Percentiles rank a stretch among this genome's conserved stretches.
These are phyloP conservation scores for Hippophae rhamnoides DNA, from an alignment of 306 rosid species.

Conservation along the genomic window DNA sequence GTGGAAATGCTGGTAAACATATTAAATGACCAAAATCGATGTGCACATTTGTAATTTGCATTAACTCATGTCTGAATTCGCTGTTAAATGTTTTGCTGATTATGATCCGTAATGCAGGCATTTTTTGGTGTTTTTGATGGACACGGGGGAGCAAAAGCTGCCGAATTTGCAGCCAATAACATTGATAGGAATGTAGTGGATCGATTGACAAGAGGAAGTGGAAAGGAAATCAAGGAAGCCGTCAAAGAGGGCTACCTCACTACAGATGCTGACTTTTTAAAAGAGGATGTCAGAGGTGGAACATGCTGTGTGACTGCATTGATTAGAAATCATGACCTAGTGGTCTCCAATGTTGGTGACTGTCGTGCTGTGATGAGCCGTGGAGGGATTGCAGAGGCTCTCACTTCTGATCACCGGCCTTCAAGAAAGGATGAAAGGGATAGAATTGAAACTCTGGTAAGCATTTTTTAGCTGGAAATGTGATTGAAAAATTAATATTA, in stretches of 20 bases:
- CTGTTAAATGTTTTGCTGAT: conserved; percentile 10
- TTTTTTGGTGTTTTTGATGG: conserved; percentile 53
- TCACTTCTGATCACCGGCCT: conserved; percentile 40
- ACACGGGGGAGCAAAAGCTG: conserved; percentile 44
- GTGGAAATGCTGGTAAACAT: too few species aligned
- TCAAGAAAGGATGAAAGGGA: conserved; percentile 29
- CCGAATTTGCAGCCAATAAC: conserved; percentile 39
- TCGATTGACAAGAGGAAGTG: conserved; percentile 16
- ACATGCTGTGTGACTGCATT: conserved; percentile 41
- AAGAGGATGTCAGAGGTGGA: conserved; percentile 27
- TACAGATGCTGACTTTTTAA: conserved; percentile 28
- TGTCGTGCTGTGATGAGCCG: conserved; percentile 51
- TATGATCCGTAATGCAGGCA: conserved; percentile 23
- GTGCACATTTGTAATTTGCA: too few species aligned
- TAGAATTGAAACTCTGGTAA: conserved; percentile 34
- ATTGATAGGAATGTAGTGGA: conserved; percentile 24
- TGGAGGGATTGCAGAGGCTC: conserved; percentile 41
- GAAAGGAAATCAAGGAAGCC: conserved; percentile 25
- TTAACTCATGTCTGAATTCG: not conserved
- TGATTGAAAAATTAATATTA: not conserved
- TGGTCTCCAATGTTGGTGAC: conserved; percentile 45
- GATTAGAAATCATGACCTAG: conserved; percentile 27
- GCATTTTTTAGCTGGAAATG: not conserved
- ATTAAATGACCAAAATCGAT: too few species aligned
- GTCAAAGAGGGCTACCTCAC: conserved; percentile 31